These are phyloP conservation scores for Macrolepiota albuminosa DNA, from an alignment of 768 basidiomycete species.

Conservation along the genomic window DNA sequence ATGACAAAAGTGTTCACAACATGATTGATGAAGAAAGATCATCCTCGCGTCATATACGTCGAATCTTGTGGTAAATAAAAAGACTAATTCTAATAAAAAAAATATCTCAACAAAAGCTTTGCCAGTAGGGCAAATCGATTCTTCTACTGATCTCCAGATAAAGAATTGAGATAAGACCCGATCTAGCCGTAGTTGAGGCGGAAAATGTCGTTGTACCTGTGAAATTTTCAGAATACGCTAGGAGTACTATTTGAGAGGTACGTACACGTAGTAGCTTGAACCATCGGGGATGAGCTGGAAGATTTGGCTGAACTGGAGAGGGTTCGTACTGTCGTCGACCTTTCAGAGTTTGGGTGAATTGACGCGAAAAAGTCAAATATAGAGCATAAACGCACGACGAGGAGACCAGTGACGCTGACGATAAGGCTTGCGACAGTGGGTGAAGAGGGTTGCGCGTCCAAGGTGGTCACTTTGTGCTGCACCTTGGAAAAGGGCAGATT, in stretches of 20 bases:
- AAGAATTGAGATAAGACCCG: neutral
- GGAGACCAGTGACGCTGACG: conserved; percentile 85
- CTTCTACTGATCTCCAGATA: neutral
- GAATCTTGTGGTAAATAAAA: conserved; percentile 8
- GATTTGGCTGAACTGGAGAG: conserved; percentile 87
- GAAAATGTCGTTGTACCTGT: conserved; percentile 86
- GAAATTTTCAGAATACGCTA: neutral
- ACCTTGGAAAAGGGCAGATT: conserved; percentile 78
- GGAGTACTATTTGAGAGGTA: conserved; percentile 7
- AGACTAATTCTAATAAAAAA: conserved; percentile 5
- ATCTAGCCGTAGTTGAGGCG: conserved; percentile 71
- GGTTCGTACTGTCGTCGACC: conserved; percentile 78
- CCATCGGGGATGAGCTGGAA: conserved; percentile 88
- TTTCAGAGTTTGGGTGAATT: conserved; percentile 23
- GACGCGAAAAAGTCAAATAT: neutral
- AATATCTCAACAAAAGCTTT: neutral
- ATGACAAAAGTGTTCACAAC: neutral
- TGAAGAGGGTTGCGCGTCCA: conserved; percentile 86
- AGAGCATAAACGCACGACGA: conserved; percentile 48
- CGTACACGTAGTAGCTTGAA: conserved; percentile 80
- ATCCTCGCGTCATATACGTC: conserved; percentile 2
- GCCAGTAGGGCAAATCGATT: neutral
- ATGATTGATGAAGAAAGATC: neutral
- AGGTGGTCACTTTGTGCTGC: conserved; percentile 73
- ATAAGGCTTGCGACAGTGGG: conserved; percentile 49